Conservation (phyloP, 139 green algal species). For the Auxenochlorella pyrenoidosa region DNA sequence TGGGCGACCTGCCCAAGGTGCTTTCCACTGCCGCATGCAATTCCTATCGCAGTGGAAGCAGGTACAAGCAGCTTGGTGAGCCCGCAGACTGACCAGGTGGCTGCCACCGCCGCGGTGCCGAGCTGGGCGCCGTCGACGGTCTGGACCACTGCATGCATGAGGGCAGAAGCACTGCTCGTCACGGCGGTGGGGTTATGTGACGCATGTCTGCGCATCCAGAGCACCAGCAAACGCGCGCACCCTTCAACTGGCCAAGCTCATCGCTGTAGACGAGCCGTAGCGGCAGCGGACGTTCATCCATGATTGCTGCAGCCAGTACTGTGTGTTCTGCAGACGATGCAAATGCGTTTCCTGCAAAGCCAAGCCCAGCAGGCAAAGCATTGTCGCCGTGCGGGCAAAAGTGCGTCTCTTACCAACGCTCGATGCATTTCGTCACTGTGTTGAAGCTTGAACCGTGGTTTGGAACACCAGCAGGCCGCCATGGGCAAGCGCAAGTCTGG, state of each 20-base stretch:
- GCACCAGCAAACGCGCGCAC: background rate
- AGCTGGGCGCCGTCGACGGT: constrained; percentile 2
- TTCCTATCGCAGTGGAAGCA: background rate
- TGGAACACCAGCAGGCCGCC: background rate
- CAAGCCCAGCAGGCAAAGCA: no score
- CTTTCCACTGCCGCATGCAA: background rate
- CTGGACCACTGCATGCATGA: constrained; percentile 40
- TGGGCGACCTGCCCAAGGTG: no score
- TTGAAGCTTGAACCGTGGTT: background rate
- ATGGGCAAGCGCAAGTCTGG: constrained; percentile 40
- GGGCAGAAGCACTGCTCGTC: background rate
- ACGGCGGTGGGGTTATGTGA: background rate
- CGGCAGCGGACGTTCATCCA: constrained; percentile 11
- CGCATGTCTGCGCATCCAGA: background rate
- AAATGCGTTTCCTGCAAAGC: no score
- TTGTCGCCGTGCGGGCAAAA: no score
- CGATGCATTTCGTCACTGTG: no score
- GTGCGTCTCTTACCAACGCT: no score
- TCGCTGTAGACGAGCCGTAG: constrained; percentile 31
- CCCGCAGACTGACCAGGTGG: constrained; percentile 21
- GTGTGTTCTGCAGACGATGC: no score
- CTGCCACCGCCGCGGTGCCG: background rate
- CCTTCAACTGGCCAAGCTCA: constrained; percentile 46
- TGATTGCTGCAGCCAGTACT: no score
- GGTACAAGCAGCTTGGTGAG: no score